Evolutionary conservation across 2,329 filamentous ascomycete species (phyloP).

Genomic region (Colletotrichum horii): DNA sequence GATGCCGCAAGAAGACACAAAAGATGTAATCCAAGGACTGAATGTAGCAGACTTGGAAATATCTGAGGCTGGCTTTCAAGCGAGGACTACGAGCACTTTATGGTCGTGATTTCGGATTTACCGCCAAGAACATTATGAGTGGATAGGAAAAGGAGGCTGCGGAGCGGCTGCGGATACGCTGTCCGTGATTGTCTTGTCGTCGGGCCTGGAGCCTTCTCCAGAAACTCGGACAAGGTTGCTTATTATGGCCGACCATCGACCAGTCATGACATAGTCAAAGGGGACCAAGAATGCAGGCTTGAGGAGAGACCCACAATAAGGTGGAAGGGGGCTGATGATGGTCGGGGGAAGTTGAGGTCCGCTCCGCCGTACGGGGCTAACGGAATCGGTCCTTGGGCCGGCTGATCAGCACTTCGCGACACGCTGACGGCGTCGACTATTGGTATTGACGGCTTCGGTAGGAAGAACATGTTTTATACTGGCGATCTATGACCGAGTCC

Average conservation of each 20-base stretch:
- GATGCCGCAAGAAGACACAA: neutral
- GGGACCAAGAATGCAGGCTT: neutral
- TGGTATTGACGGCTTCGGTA: too few species aligned
- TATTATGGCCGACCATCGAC: neutral
- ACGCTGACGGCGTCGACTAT: too few species aligned
- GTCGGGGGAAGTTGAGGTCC: neutral
- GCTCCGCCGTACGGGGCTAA: neutral
- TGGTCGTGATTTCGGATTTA: neutral
- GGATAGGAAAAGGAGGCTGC: neutral
- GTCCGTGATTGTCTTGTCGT: neutral
- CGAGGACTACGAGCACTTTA: neutral
- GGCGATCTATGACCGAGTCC: too few species aligned
- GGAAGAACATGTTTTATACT: too few species aligned
- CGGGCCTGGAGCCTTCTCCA: neutral
- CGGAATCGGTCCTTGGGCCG: neutral
- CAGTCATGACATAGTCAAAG: neutral
- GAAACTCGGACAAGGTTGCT: neutral
- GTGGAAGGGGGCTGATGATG: neutral
- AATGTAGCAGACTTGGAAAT: rapidly evolving
- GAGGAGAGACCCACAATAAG: neutral
- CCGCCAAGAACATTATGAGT: neutral
- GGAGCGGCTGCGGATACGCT: neutral
- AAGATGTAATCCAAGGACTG: rapidly evolving
- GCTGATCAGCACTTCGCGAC: neutral
- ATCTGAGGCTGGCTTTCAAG: neutral